Base-by-base conservation (phyloP, 2,329 filamentous ascomycete genomes). In the Tolypocladium endophyticum region DNA sequence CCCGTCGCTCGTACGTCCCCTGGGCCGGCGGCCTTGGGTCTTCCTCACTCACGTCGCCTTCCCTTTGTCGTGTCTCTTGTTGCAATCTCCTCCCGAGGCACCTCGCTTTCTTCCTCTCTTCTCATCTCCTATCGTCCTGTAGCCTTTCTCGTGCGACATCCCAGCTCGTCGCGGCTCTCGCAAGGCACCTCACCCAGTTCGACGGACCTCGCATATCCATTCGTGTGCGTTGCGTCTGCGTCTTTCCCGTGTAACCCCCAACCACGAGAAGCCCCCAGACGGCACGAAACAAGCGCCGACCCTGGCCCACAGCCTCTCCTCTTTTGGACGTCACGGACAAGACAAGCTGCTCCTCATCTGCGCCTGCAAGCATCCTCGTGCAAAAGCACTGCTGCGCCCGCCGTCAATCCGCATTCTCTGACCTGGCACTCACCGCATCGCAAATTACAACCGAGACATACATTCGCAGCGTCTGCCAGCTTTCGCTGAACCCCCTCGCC, bases 391-490 rank as follows among this genome's bases (percentile, higher is more conserved):
- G 54, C 61, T 57, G 56, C 61, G 56, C 65, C 64, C 64, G 62
- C 63, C 65, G 60, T 61, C 62, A 62, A 33, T 59, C 64, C 60
- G 30, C 60, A 54, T 59, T 60, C 50, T 35, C 55, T 63, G 52
- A 56, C 60, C 56, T 52, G 57, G 35, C 33, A 54, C 53, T 59
- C 38, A 61, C 58, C 64, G 60, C 59, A 59, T 60, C 64, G 61
- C 62, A 63, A 61, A 50, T 63, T 60, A 64, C 66, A 62, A 65
- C 68, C 66, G 65, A 71, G 68, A 71, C 69, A 70, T 68, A 70
- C 66, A 65, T 64, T 63, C 57, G 43, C 57, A 57, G 60, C 57
- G 50, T 52, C 50, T 55, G 52, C 56, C 56, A 57, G 45, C 47
- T 25, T 30, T 43, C 9, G 47, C 16, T 23, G 39, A 43, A 18